These are phyloP conservation scores for Trichoderma guizhouense DNA, from an alignment of 2,329 filamentous ascomycete species.

Conservation along the genomic window DNA sequence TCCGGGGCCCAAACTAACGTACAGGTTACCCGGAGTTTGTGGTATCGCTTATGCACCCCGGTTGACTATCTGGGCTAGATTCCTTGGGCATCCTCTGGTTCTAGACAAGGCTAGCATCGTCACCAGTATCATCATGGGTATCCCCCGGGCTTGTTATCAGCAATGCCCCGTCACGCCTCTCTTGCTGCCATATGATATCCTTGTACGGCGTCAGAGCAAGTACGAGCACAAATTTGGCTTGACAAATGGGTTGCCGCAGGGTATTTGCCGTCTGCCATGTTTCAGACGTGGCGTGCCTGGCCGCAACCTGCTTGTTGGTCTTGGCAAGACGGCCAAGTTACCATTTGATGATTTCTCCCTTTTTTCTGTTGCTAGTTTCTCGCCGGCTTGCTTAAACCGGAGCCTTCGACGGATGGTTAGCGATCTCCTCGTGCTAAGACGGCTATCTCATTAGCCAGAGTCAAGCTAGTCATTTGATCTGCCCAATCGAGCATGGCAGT, in stretches of 20 bases:
- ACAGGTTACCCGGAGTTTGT: neutral
- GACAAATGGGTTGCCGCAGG: neutral
- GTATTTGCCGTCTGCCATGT: neutral
- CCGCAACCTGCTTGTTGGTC: neutral
- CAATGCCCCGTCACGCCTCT: neutral
- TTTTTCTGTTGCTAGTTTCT: neutral
- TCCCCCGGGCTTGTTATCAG: neutral
- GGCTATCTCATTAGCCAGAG: neutral
- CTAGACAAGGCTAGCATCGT: neutral
- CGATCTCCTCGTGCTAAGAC: neutral
- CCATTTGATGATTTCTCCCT: neutral
- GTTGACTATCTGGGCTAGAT: slow-evolving; percentile 1
- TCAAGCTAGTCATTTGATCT: neutral
- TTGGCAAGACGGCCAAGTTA: neutral
- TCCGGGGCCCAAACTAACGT: neutral
- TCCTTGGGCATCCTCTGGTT: neutral
- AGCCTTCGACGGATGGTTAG: neutral
- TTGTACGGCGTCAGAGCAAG: neutral
- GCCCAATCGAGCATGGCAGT: neutral
- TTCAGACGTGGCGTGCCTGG: neutral
- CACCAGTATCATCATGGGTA: neutral
- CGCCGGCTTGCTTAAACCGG: neutral
- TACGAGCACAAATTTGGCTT: neutral
- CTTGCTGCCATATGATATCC: neutral
- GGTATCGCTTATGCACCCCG: slow-evolving; percentile 16